Conservation (phyloP, 2,329 filamentous ascomycete species). For the Sclerotinia subarctica region DNA sequence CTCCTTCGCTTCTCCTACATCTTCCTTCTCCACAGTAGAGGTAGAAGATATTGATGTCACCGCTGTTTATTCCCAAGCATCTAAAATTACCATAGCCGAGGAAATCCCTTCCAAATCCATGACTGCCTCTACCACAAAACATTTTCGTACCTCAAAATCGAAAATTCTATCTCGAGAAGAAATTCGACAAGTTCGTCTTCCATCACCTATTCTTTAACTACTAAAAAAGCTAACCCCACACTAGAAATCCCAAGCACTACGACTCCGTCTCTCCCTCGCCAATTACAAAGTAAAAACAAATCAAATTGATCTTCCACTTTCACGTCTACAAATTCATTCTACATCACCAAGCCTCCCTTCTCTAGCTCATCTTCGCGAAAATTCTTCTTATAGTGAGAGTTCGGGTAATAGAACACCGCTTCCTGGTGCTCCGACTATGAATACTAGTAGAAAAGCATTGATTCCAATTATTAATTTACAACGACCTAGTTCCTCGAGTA, state of each 20-base stretch:
- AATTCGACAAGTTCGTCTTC: conserved; percentile 11
- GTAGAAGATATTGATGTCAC: neutral
- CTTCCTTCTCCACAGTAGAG: neutral
- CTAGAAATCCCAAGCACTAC: conserved; percentile 63
- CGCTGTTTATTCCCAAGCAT: neutral
- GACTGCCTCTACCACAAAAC: neutral
- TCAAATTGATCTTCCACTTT: conserved; percentile 64
- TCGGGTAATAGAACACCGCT: conserved; percentile 4
- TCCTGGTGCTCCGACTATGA: neutral
- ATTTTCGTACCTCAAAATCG: neutral
- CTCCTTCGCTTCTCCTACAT: neutral
- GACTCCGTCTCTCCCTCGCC: conserved; percentile 66
- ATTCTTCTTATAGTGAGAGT: neutral
- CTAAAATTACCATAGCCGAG: neutral
- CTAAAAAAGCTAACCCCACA: neutral
- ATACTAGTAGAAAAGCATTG: neutral
- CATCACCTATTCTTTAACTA: neutral
- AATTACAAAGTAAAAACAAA: conserved; percentile 74
- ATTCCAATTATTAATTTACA: conserved; percentile 4
- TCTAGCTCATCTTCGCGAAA: conserved; percentile 20
- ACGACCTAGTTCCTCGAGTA: neutral
- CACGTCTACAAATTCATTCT: conserved; percentile 50
- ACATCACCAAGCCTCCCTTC: conserved; percentile 26
- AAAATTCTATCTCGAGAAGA: conserved; percentile 12
- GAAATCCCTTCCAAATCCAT: neutral